Evolutionary conservation across 2,329 filamentous ascomycete species (phyloP).

Genomic region (Alternaria sp.): DNA sequence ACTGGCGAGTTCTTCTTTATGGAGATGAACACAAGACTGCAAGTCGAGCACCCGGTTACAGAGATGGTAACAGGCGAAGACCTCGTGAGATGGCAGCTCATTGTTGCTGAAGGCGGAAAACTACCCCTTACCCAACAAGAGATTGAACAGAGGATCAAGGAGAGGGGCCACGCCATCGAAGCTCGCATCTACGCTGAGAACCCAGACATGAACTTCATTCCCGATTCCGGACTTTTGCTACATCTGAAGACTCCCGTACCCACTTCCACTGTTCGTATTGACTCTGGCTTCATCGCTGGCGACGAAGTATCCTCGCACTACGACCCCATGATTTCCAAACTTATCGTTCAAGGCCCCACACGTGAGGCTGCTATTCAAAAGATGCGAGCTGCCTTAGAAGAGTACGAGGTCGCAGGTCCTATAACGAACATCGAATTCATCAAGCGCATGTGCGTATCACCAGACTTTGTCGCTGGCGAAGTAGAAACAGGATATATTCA

Average conservation of each 20-base stretch:
- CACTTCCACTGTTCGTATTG: constrained; percentile 81
- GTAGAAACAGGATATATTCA: constrained; percentile 98
- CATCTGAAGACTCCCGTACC: constrained; percentile 78
- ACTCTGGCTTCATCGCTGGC: constrained; percentile 90
- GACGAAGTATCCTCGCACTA: constrained; percentile 95
- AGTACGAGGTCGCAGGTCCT: constrained; percentile 91
- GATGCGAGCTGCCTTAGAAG: constrained; percentile 78
- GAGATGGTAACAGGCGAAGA: constrained; percentile 80
- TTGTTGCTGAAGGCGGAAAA: constrained; percentile 76
- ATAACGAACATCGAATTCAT: constrained; percentile 97
- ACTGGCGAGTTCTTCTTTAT: constrained; percentile 73
- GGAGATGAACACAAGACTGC: constrained; percentile 82
- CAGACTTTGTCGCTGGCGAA: constrained; percentile 82
- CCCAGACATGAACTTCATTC: constrained; percentile 88
- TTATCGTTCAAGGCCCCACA: constrained; percentile 85
- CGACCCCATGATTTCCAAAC: constrained; percentile 98
- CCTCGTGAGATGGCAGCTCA: constrained; percentile 94
- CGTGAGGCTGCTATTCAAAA: constrained; percentile 84
- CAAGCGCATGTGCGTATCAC: constrained; percentile 82
- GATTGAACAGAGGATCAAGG: constrained; percentile 73
- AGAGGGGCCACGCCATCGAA: constrained; percentile 88
- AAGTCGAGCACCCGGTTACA: constrained; percentile 96
- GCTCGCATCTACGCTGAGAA: constrained; percentile 97
- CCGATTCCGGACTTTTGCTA: constrained; percentile 87
- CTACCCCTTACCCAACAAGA: constrained; percentile 72